Base-by-base conservation (phyloP, 768 basidiomycete genomes). In the Clitopilus hobsonii region DNA sequence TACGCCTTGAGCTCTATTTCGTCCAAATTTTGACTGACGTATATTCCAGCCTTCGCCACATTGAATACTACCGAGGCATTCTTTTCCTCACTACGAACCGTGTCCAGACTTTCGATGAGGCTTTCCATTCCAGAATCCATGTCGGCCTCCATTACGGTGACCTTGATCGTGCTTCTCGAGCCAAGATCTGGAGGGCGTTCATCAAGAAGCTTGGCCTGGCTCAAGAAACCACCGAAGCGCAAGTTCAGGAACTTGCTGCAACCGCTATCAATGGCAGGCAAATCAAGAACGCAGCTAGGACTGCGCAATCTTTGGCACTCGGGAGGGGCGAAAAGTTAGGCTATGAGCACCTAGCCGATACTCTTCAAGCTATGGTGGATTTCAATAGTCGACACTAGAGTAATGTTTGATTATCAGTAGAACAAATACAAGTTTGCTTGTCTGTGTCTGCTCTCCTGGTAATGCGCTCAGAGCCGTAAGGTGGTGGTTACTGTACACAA, bases 1-100 rank as follows among this genome's bases (percentile, higher is more conserved):
- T 78, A 62, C 55, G 71, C 66, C 28, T 52, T 20, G 30, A 53
- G 25, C 20, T 54, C 20, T 61, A 38, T 54, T 65, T 26, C 62
- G 65, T 56, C 54, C 25, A 64, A 65, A 65, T 62, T 0, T 59
- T 68, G n/a, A 69, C 61, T 50, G 62, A 63, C 53, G 57, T 68
- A 45, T 64, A 2, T 36, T 36, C 2, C 47, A 77, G 76, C 71
- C 69, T 79, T 27, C 76, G 79, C 22, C 78, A 79, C 60, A 72
- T 80, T 51, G 78, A 79, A 53, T 79, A 79, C 60, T 77, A 79
- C 64, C 74, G 75, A 29, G 78, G 77, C 1, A 77, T 80, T 20
- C 49, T 74, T 18, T 65, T 74, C 13, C 60, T 74, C 2, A 72
- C 71, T 5, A 72, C 72, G 2, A 74, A 72, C 45, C 41, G 66